A percentile compares a stretch with the other conserved stretches of the same genome.
Conservation (phyloP, 2,329 filamentous ascomycete species). For the Orbilia ellipsospora region DNA sequence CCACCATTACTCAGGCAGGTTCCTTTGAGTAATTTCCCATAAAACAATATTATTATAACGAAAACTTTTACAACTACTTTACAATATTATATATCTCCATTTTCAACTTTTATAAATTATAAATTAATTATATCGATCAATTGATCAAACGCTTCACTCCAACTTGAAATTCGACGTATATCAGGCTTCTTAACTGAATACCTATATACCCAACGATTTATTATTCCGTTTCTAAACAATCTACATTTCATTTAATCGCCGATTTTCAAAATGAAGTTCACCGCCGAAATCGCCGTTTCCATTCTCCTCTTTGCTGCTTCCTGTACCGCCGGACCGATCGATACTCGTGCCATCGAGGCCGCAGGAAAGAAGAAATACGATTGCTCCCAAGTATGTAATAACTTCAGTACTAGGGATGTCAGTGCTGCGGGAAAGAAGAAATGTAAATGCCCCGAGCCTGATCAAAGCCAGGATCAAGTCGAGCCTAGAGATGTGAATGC, state of each 20-base stretch:
- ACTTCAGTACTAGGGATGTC: not conserved
- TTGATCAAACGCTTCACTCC: not conserved
- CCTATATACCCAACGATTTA: not conserved
- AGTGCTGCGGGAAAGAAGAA: not conserved
- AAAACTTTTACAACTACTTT: not conserved
- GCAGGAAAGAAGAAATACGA: not conserved
- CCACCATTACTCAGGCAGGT: constrained; percentile 30
- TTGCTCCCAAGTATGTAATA: not conserved
- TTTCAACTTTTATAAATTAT: not conserved
- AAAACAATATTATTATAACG: not conserved
- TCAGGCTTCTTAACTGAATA: constrained; percentile 7
- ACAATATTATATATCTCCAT: too few relatives aligned
- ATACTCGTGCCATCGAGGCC: not conserved
- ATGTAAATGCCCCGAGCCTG: not conserved
- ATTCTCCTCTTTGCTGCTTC: constrained; percentile 21
- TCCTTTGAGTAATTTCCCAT: constrained; percentile 7
- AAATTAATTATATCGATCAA: not conserved
- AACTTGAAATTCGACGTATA: not conserved
- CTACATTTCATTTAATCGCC: not conserved
- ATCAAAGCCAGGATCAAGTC: too few relatives aligned
- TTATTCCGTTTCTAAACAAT: not conserved
- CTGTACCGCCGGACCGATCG: constrained; percentile 11
- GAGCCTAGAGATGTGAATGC: too few relatives aligned
- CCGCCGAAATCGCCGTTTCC: constrained; percentile 9
- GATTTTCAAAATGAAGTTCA: constrained; percentile 45